Evolutionary conservation across 2,329 filamentous ascomycete species (phyloP), one percentile per base, ranked within the genome.

Genomic region (Dactylella cylindrospora): DNA sequence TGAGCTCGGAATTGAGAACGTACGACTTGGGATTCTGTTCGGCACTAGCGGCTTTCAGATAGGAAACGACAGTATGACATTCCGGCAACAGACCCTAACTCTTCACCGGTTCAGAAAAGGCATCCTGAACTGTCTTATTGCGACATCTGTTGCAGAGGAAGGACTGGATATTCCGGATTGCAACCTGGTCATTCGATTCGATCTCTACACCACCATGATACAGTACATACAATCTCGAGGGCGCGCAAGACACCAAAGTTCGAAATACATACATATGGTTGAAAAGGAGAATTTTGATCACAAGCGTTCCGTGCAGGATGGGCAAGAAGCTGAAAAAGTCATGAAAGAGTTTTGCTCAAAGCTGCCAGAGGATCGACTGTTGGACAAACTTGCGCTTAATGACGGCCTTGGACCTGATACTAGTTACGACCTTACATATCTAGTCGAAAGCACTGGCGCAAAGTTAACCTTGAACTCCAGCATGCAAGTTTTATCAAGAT

Each of bases 141-240:
- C 80, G 5, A 86, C 84, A 0, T 81, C 76, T 59, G 82, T 86
- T 0, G 72, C 85, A 1, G 83, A 85, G 67, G 84, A 86, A 68
- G 84, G 84, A 0, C 83, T 86, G 38, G 84, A 86, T 66, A 77
- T 86, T 4, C 81, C 81, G 0, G 80, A 78, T 4, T 82, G 84
- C 72, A 82, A 84, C 61, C 69, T 84, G 5, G 79, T 85, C 19
- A 72, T 82, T 80, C 52, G 90, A 1, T 98, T 96, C 69, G 89
- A 97, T 70, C 79, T 95, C 2, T 95, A 90, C 73, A 78, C 80
- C 8, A 96, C 91, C 0, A 83, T 95, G 72, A 97, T 97, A 46
- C 88, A 95, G 70, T 97, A 96, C 70, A 84, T 97, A 15, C 93
- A 98, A 72, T 96, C 90, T 10, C 82, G 89, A 65, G 93, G 93